A percentile compares a stretch with the other conserved stretches of the same genome.
Conservation (phyloP, 108 stramenopile genomes). For the Fragilaria radians region DNA sequence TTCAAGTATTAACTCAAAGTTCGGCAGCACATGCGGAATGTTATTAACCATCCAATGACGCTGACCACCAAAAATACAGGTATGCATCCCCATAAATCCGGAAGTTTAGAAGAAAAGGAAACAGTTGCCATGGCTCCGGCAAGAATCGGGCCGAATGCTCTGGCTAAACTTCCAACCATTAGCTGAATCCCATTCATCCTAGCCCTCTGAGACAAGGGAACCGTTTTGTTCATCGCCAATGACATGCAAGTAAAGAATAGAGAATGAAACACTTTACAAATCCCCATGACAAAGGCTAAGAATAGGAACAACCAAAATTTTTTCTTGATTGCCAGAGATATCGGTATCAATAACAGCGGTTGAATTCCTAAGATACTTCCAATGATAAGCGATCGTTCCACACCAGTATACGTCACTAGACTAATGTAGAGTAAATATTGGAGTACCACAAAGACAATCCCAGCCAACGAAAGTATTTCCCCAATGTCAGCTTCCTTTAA, state of each 20-base stretch:
- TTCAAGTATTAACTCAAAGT: too few relatives aligned
- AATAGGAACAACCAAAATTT: not conserved
- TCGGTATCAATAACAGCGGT: slow-evolving; percentile 32
- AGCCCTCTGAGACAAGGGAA: slow-evolving; percentile 39
- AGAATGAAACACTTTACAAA: slow-evolving; percentile 3
- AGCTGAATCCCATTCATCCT: slow-evolving; percentile 61
- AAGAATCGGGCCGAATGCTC: slow-evolving; percentile 48
- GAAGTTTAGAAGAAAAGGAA: not conserved
- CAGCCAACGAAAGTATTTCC: slow-evolving; percentile 36
- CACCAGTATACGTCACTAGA: slow-evolving; percentile 38
- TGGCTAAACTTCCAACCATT: slow-evolving; percentile 47
- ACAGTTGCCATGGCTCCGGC: slow-evolving; percentile 27
- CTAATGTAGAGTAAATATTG: slow-evolving; percentile 41
- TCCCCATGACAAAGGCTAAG: not conserved
- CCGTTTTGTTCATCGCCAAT: slow-evolving; percentile 51
- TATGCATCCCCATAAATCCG: too few relatives aligned
- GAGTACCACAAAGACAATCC: slow-evolving; percentile 34
- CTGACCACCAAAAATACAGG: too few relatives aligned
- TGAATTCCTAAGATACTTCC: slow-evolving; percentile 26
- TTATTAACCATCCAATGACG: too few relatives aligned
- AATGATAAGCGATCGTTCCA: slow-evolving; percentile 34
- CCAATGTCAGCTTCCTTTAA: slow-evolving; percentile 56
- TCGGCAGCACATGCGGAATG: too few relatives aligned
- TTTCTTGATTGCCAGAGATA: slow-evolving; percentile 19
- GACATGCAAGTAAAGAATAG: slow-evolving; percentile 51